Percentiles rank a stretch among this genome's conserved stretches.
Conservation (phyloP, 2,329 filamentous ascomycete genomes). For the Xylariaceae sp. region DNA sequence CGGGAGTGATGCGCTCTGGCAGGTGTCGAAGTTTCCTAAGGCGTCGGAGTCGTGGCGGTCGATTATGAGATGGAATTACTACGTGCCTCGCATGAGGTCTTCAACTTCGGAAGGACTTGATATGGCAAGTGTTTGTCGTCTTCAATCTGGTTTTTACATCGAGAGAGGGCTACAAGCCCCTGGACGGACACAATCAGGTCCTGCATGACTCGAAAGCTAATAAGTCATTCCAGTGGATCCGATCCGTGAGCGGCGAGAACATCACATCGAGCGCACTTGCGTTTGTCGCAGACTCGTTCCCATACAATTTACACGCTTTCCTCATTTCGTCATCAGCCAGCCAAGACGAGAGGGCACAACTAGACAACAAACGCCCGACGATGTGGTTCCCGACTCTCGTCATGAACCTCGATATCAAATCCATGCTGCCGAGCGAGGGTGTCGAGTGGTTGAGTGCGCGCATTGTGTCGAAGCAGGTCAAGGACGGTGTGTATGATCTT, state of each 20-base stretch:
- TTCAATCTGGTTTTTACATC: not conserved
- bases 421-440: slow-evolving; percentile 59
- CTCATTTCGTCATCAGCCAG: not conserved
- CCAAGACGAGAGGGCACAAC: not conserved
- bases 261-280: not conserved
- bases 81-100: not conserved
- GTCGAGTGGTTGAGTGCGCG: slow-evolving; percentile 68
- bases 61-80: not conserved
- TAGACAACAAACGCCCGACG: not conserved
- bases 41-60: not conserved
- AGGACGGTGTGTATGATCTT: slow-evolving; percentile 68
- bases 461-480: slow-evolving; percentile 59
- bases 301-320: not conserved
- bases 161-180: not conserved
- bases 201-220: not conserved
- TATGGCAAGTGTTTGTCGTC: not conserved
- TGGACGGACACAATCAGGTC: not conserved
- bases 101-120: not conserved
- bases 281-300: not conserved
- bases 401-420: slow-evolving; percentile 74
- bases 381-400: slow-evolving; percentile 48
- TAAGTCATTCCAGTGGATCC: not conserved
- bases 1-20: not conserved
- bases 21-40: not conserved
- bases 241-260: not conserved